Evolutionary conservation across 495 filamentous ascomycete genomes (phyloP).

Genomic region (Glonium stellatum): DNA sequence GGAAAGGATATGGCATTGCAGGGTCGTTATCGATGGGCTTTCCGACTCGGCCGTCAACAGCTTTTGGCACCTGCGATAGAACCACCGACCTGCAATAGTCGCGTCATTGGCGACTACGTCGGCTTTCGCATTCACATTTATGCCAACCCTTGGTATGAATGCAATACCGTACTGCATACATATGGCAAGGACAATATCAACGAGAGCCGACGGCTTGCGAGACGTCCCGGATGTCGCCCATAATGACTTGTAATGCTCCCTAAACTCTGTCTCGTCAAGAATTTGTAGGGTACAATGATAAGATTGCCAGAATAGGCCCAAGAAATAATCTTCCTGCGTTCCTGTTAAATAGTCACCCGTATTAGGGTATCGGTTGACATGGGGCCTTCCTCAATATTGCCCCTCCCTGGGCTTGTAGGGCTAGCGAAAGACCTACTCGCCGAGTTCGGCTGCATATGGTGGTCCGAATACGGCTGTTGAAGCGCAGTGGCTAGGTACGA

Average conservation of each 20-base stretch:
- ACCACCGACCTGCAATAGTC: slow-evolving; percentile 42
- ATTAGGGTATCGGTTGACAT: background rate
- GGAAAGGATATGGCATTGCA: slow-evolving; percentile 47
- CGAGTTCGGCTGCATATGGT: background rate
- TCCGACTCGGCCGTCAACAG: slow-evolving; percentile 44
- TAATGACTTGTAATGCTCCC: slow-evolving; percentile 43
- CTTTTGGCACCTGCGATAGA: slow-evolving; percentile 42
- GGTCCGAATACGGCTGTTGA: background rate
- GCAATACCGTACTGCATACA: slow-evolving; percentile 48
- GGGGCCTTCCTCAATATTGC: background rate
- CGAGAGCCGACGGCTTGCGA: slow-evolving; percentile 46
- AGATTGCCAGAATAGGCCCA: slow-evolving; percentile 45
- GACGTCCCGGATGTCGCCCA: slow-evolving; percentile 32
- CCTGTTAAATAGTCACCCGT: background rate
- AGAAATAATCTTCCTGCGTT: slow-evolving; percentile 44
- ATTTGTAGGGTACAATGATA: slow-evolving; percentile 39
- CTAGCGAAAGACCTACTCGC: background rate
- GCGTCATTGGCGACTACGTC: slow-evolving; percentile 34
- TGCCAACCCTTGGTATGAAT: slow-evolving; percentile 12
- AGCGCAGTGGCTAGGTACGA: background rate
- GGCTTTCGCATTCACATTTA: too few species aligned
- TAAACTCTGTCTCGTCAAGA: slow-evolving; percentile 45
- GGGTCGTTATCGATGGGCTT: slow-evolving; percentile 43
- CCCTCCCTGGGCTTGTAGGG: background rate
- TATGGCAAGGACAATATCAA: slow-evolving; percentile 49